A percentile compares a stretch with the other conserved stretches of the same genome.
Evolutionary conservation across 2,329 filamentous ascomycete species (phyloP).

Genomic region (Arthrobotrys musiformis): DNA sequence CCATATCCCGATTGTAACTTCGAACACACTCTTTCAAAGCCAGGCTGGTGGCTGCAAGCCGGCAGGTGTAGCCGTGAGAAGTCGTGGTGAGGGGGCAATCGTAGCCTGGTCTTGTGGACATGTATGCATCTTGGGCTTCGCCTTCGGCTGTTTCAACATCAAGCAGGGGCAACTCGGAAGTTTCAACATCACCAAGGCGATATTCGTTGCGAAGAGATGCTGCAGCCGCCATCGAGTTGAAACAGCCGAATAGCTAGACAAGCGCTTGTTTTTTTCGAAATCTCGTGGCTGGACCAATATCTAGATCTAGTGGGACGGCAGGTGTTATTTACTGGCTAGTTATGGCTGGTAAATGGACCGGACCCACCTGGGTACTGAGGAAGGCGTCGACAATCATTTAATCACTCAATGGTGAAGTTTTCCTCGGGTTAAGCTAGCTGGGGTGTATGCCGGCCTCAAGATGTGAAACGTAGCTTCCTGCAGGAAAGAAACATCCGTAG

Average conservation of each 20-base stretch:
- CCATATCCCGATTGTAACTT: too few relatives aligned
- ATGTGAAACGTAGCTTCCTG: constrained; percentile 33
- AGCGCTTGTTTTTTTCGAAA: constrained; percentile 27
- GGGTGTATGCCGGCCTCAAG: constrained; percentile 3
- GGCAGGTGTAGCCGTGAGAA: constrained; percentile 6
- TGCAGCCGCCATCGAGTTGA: constrained; percentile 24
- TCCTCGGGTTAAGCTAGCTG: background rate
- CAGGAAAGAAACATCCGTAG: background rate
- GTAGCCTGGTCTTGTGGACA: constrained; percentile 20
- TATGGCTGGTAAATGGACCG: constrained; percentile 19
- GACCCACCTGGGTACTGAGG: too few relatives aligned
- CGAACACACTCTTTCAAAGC: background rate
- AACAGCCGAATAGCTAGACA: constrained; percentile 43
- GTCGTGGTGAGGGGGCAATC: background rate
- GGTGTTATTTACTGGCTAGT: background rate
- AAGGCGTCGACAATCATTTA: constrained; percentile 32
- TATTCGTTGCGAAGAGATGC: constrained; percentile 33
- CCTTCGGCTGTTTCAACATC: constrained; percentile 38
- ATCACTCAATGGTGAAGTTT: constrained; percentile 29
- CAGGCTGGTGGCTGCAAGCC: background rate
- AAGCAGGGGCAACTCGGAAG: constrained; percentile 34
- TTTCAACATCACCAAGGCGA: constrained; percentile 26
- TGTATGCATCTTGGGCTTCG: constrained; percentile 18
- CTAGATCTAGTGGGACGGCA: background rate
- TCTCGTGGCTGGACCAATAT: constrained; percentile 9